phyloP scores from a whole-genome alignment of 2,329 filamentous ascomycete species.

The Penicillium sp. region DNA sequence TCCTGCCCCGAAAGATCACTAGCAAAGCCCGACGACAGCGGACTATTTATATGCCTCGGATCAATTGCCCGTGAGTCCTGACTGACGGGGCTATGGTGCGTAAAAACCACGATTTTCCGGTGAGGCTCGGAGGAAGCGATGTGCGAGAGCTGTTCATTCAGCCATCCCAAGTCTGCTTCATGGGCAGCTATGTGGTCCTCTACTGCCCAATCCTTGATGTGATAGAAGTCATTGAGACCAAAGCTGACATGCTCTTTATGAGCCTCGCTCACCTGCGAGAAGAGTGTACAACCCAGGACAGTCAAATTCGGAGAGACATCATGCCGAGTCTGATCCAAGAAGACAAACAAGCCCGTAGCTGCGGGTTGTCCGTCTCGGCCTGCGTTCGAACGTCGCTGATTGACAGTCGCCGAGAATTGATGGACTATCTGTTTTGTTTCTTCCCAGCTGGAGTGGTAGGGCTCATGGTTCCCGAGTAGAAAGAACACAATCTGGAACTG shows the following conservation, averaged over 20 bases:
- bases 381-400: slow-evolving; percentile 9
- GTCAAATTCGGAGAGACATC: slow-evolving; percentile 39
- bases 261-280: slow-evolving; percentile 48
- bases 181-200: slow-evolving; percentile 34
- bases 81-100: slow-evolving; percentile 40
- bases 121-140: slow-evolving; percentile 32
- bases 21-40: slow-evolving; percentile 40
- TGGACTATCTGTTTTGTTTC: slow-evolving; percentile 22
- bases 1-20: slow-evolving; percentile 42
- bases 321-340: slow-evolving; percentile 43
- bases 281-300: slow-evolving; percentile 52
- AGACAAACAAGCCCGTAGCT: slow-evolving; percentile 37
- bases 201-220: slow-evolving; percentile 42
- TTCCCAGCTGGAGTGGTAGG: slow-evolving; percentile 43
- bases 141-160: slow-evolving; percentile 39
- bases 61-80: slow-evolving; percentile 28
- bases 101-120: slow-evolving; percentile 40
- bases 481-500: slow-evolving; percentile 54
- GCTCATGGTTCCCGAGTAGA: slow-evolving; percentile 59
- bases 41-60: slow-evolving; percentile 34
- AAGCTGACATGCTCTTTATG: slow-evolving; percentile 41
- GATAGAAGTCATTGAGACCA: slow-evolving; percentile 54
- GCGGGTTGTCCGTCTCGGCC: background rate
- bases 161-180: slow-evolving; percentile 37
- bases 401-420: slow-evolving; percentile 26